These are phyloP conservation scores for Zygnema cylindricum DNA, from an alignment of 139 green algal genomes.

Conservation along the genomic window DNA sequence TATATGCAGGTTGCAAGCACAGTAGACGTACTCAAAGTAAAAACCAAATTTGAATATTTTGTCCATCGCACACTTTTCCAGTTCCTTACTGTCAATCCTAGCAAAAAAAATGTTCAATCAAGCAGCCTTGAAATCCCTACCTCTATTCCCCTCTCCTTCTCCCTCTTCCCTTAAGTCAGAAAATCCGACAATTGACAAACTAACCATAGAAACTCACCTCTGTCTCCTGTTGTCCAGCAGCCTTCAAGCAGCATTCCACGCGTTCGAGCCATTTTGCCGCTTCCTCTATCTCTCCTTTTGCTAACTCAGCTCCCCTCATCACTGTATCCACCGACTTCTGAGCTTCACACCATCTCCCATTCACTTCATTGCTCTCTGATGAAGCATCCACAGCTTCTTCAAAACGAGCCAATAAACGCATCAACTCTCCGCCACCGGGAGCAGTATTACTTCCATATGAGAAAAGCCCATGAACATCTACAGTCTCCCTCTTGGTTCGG, in stretches of 20 bases:
- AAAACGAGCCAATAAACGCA: neutral
- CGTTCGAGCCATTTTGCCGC: neutral
- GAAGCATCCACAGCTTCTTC: neutral
- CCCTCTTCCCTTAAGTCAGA: neutral
- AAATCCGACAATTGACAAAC: no score
- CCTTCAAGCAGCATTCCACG: neutral
- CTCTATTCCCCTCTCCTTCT: neutral
- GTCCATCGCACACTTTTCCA: neutral
- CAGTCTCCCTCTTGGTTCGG: no score
- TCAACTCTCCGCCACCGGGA: neutral
- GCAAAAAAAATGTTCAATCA: neutral
- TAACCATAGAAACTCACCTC: no score
- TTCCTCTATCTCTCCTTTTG: neutral
- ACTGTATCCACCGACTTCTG: neutral
- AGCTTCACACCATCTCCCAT: neutral
- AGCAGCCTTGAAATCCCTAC: neutral
- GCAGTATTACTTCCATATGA: neutral
- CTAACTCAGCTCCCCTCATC: neutral
- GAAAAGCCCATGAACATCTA: no score
- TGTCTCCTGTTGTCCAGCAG: neutral
- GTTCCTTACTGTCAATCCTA: neutral
- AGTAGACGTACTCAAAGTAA: no score
- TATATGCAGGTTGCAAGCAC: no score
- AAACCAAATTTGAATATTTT: neutral
- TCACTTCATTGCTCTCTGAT: neutral